A percentile compares a stretch with the other conserved stretches of the same genome.
Evolutionary conservation across 257 asterid genomes (phyloP).

Genomic region (Solanum commersonii): DNA sequence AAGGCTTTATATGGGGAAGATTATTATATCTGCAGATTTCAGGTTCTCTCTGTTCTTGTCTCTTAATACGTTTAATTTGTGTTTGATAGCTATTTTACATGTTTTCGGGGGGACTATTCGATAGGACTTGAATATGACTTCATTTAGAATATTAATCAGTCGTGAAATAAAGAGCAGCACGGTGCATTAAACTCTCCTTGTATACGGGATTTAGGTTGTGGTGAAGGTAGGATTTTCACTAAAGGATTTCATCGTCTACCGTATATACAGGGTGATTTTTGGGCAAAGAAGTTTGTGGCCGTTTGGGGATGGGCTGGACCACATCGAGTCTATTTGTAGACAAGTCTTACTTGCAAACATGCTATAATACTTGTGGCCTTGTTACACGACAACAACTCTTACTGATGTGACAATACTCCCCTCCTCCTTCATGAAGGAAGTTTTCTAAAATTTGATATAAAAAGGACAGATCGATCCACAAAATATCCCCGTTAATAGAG

Average conservation of each 20-base stretch:
- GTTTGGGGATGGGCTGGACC: neutral
- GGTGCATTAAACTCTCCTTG: neutral
- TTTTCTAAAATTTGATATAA: neutral
- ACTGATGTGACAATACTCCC: neutral
- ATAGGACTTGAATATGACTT: neutral
- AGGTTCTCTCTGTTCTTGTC: neutral
- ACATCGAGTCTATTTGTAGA: neutral
- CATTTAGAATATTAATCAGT: neutral
- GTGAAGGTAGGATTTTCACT: neutral
- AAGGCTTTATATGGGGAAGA: conserved; percentile 44
- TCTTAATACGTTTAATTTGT: neutral
- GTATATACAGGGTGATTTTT: neutral
- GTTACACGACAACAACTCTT: neutral
- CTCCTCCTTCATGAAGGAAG: neutral
- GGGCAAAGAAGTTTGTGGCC: neutral
- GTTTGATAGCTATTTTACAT: neutral
- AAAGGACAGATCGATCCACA: neutral
- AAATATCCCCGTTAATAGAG: no score
- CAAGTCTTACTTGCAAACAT: neutral
- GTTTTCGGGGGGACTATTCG: neutral
- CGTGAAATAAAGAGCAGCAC: neutral
- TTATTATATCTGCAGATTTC: conserved; percentile 50
- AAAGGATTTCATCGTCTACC: neutral
- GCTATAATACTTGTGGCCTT: neutral
- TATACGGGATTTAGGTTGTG: neutral